These are phyloP conservation scores for Lactarius vividus DNA, from an alignment of 768 basidiomycete genomes.

Conservation along the genomic window DNA sequence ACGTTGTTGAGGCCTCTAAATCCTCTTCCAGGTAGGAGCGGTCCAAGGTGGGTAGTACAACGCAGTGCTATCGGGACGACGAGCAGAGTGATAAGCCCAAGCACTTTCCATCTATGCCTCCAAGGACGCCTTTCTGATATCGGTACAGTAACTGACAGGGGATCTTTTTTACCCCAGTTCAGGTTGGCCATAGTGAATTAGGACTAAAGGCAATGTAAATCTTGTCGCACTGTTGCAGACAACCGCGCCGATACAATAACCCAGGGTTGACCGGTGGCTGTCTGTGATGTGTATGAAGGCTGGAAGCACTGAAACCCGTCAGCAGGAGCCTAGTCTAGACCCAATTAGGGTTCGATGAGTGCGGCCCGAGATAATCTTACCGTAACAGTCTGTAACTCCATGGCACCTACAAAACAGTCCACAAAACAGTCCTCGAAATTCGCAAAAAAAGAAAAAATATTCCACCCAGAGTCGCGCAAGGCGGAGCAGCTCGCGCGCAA, in stretches of 20 bases:
- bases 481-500: constrained; percentile 70
- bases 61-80: neutral
- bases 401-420: constrained; percentile 24
- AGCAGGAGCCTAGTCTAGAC: no score
- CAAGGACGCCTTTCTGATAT: neutral
- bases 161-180: neutral
- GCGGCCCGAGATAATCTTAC: neutral
- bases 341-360: no score
- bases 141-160: neutral
- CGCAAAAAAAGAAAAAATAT: constrained; percentile 70
- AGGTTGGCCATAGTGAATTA: no score
- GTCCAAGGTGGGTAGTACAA: neutral
- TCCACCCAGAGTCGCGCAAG: constrained; percentile 82
- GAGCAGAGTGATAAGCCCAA: neutral
- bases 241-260: no score
- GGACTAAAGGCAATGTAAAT: neutral
- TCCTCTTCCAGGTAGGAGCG: neutral
- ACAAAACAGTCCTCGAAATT: constrained; percentile 16
- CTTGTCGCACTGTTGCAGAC: no score
- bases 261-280: no score
- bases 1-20: neutral
- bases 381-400: neutral
- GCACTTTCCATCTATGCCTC: neutral
- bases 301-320: no score
- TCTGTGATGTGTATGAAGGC: no score